Percentiles rank a stretch among this genome's conserved stretches.
Conservation (phyloP, 305 asterid genomes). For the Solanum hybrid region DNA sequence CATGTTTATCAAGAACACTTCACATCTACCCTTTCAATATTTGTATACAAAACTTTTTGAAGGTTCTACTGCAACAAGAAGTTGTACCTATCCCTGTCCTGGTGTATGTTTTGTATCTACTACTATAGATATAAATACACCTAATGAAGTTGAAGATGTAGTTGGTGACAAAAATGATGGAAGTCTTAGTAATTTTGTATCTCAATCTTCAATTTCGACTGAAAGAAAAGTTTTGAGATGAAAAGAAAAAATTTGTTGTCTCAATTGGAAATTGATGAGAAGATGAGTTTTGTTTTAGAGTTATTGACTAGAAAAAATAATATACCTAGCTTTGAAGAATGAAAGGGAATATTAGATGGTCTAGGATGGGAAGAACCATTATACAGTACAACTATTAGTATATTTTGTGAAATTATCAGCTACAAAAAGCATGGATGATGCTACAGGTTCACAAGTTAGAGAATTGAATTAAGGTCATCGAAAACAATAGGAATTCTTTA, state of each 20-base stretch:
- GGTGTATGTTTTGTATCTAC: not conserved
- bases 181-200: not conserved
- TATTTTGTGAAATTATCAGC: not conserved
- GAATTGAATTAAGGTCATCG: not conserved
- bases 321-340: not conserved
- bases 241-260: not conserved
- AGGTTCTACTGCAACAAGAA: not conserved
- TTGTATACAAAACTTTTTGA: not conserved
- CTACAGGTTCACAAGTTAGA: not conserved
- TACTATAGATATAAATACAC: not conserved
- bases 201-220: not conserved
- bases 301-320: not conserved
- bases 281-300: not conserved
- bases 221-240: not conserved
- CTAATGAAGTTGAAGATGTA: not conserved
- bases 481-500: too few relatives aligned
- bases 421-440: not conserved
- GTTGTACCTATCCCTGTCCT: not conserved
- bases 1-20: not conserved
- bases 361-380: not conserved
- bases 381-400: not conserved
- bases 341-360: not conserved
- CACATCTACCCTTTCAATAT: not conserved
- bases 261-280: not conserved
- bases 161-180: not conserved